Conservation (phyloP, 208 protist species). For the Wallacemonas sp. region DNA sequence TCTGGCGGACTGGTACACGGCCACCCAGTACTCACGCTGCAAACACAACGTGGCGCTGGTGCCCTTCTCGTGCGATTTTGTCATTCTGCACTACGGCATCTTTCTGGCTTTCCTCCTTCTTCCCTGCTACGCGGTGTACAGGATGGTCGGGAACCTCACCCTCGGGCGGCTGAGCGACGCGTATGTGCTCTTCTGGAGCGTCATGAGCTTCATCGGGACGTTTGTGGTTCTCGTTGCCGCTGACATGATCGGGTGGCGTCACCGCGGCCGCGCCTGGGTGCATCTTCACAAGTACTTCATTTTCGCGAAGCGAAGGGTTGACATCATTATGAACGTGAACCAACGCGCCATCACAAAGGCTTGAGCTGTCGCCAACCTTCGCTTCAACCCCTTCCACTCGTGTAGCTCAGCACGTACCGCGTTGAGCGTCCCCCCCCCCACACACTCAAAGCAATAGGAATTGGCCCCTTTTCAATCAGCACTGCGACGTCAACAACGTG, state of each 20-base stretch:
- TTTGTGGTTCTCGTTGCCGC: slow-evolving; percentile 29
- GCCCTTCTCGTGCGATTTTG: slow-evolving; percentile 73
- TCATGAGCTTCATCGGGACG: slow-evolving; percentile 48
- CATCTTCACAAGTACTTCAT: slow-evolving; percentile 85
- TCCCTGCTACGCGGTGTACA: slow-evolving; percentile 51
- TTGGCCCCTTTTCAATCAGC: too few species aligned
- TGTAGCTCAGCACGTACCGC: too few species aligned
- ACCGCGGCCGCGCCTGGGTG: slow-evolving; percentile 61
- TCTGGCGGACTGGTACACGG: slow-evolving; percentile 75
- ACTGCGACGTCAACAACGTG: too few species aligned
- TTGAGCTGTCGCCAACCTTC: too few species aligned
- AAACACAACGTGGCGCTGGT: slow-evolving; percentile 89
- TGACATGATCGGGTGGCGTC: slow-evolving; percentile 37
- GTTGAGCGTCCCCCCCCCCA: too few species aligned
- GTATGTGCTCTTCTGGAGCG: slow-evolving; percentile 76
- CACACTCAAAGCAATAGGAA: too few species aligned
- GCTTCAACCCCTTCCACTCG: too few species aligned
- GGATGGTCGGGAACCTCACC: slow-evolving; percentile 21
- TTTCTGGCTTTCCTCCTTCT: slow-evolving; percentile 63
- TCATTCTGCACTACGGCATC: slow-evolving; percentile 53
- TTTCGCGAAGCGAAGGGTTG: slow-evolving; percentile 56
- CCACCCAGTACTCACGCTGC: slow-evolving; percentile 85
- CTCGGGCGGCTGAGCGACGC: slow-evolving; percentile 21
- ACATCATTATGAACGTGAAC: slow-evolving; percentile 61
- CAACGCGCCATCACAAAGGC: slow-evolving; percentile 42